phyloP scores from a whole-genome alignment of 2,329 filamentous ascomycete genomes.

The Allantophomopsis lycopodina region DNA sequence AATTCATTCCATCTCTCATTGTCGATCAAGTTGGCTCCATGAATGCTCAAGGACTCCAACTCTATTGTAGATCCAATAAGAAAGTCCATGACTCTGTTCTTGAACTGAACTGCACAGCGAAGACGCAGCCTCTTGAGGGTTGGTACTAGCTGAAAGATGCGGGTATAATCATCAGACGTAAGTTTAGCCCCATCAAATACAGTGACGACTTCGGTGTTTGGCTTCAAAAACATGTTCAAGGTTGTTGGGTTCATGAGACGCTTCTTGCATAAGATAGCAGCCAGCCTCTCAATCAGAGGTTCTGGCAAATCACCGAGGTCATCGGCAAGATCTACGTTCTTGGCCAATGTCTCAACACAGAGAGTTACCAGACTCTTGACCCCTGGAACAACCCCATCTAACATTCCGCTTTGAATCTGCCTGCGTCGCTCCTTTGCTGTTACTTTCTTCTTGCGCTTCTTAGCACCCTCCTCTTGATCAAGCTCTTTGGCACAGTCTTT shows the following conservation, averaged over 20 bases:
- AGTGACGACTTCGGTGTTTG: slow-evolving; percentile 32
- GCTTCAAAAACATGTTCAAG: slow-evolving; percentile 41
- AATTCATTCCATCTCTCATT: slow-evolving; percentile 62
- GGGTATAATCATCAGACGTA: slow-evolving; percentile 60
- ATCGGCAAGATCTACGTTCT: slow-evolving; percentile 47
- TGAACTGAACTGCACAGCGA: slow-evolving; percentile 82
- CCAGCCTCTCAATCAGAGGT: slow-evolving; percentile 41
- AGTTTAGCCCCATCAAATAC: slow-evolving; percentile 52
- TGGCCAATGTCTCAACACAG: slow-evolving; percentile 47
- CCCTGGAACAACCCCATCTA: slow-evolving; percentile 59
- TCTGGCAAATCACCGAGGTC: slow-evolving; percentile 46
- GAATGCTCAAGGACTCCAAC: slow-evolving; percentile 63
- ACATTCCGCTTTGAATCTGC: slow-evolving; percentile 68
- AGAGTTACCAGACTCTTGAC: slow-evolving; percentile 54
- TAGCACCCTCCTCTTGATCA: slow-evolving; percentile 48
- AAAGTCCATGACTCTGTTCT: slow-evolving; percentile 72
- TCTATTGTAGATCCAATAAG: slow-evolving; percentile 57
- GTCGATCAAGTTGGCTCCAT: slow-evolving; percentile 73
- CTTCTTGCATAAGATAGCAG: slow-evolving; percentile 44
- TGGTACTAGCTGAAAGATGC: slow-evolving; percentile 66
- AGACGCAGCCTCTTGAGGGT: slow-evolving; percentile 58
- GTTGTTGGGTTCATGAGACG: slow-evolving; percentile 39
- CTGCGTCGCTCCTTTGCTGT: slow-evolving; percentile 47
- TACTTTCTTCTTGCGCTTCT: slow-evolving; percentile 42
- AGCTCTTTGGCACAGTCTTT: slow-evolving; percentile 65